Evolutionary conservation across 2,329 filamentous ascomycete species (phyloP), one percentile per base, ranked within the genome.

Genomic region (Neoascochyta sp.): DNA sequence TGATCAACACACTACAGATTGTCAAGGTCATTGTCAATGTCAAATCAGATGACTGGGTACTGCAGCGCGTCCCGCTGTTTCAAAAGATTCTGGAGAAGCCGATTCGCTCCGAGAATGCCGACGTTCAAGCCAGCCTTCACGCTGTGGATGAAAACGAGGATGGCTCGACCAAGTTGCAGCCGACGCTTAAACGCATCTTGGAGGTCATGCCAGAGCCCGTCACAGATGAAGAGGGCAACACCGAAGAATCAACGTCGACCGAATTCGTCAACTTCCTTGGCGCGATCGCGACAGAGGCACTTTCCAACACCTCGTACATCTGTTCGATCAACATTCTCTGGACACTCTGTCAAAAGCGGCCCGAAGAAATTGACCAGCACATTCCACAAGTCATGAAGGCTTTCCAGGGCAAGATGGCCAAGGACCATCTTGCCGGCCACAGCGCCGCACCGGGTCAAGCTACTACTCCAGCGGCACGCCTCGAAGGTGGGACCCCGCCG

Each of bases 1-100:
- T 95, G 64, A 80, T 98, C 65, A 98, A 98, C 59, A 88, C 89
- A 2, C 73, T 98, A 9, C 89, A 96, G 59, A 85, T 96, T 22
- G 73, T 98, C 38, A 85, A 90, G 26, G 84, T 95, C 36, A 80
- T 98, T 26, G 72, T 96, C 36, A 87, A 92, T 50, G 81, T 83
- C 41, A 93, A 95, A 62, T 71, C 85, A 0, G 82, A 95, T 52
- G 86, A 95, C 3, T 98, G 92, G 92, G 81, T 96, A 20, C 67
- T 88, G 29, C 79, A 80, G 50, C 86, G 87, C 43, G 75, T 94
- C 49, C 65, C 81, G 0, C 71, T 80, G 16, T 73, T 96, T 16
- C 87, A 95, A 60, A 94, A 87, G 57, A 78, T 96, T 9, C 66
- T 96, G 9, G 89, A 95, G 42, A 95, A 94, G 66, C 80, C 85